These are phyloP conservation scores for Pseudohyphozyma bogoriensis DNA, from an alignment of 768 basidiomycete species.

Conservation along the genomic window DNA sequence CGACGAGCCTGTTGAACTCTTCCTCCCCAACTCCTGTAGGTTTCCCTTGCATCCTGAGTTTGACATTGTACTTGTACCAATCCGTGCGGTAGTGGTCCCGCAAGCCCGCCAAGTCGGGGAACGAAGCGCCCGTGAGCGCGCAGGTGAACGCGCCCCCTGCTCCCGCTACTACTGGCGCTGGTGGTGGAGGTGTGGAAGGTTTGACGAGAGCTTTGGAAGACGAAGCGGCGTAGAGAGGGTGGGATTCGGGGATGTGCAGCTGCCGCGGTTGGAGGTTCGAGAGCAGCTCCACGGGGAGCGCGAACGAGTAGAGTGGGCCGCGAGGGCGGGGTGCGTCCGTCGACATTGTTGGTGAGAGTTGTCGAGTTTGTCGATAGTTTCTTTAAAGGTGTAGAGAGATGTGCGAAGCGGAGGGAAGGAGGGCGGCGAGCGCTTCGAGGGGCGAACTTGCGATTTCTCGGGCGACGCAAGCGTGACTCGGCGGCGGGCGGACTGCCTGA, in stretches of 20 bases:
- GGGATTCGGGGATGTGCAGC: conserved; percentile 21
- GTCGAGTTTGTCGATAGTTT: no score
- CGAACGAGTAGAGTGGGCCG: conserved; percentile 28
- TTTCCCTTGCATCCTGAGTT: conserved; percentile 51
- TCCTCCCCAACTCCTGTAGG: conserved; percentile 52
- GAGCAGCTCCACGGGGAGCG: conserved; percentile 15
- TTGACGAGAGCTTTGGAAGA: neutral
- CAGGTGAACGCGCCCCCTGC: conserved; percentile 16
- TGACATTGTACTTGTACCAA: conserved; percentile 98
- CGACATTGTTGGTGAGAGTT: no score
- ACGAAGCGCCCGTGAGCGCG: conserved; percentile 45
- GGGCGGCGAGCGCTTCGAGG: no score
- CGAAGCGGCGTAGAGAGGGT: conserved; percentile 17
- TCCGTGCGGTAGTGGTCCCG: conserved; percentile 80
- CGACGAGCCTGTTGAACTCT: conserved; percentile 66
- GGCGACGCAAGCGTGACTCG: no score
- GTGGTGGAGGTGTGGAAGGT: neutral
- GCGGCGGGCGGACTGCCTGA: no score
- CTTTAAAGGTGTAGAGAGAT: no score
- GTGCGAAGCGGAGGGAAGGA: no score
- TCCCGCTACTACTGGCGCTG: neutral
- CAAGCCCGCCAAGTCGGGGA: conserved; percentile 69
- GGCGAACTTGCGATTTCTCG: no score
- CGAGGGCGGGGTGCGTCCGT: no score
- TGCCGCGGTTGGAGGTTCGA: conserved; percentile 8